Evolutionary conservation across 768 basidiomycete genomes (phyloP).

Genomic region (Gautieria morchelliformis): DNA sequence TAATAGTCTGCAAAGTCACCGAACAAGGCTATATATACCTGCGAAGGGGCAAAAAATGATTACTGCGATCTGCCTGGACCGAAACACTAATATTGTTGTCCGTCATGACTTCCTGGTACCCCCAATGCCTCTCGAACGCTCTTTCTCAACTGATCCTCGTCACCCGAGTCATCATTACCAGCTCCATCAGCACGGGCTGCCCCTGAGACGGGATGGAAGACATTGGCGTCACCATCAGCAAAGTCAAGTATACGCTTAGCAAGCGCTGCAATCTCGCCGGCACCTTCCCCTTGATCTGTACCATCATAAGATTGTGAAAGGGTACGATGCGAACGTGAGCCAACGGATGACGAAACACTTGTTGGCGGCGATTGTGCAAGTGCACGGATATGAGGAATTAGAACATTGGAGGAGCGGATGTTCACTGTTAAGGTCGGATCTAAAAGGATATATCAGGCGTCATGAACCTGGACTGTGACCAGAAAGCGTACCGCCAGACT

Average conservation of each 20-base stretch:
- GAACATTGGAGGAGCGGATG: conserved; percentile 73
- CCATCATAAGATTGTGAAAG: conserved; percentile 67
- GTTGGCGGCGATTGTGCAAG: conserved; percentile 65
- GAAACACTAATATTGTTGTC: neutral
- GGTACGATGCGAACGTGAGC: conserved; percentile 58
- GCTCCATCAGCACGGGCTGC: conserved; percentile 35
- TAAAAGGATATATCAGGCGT: conserved; percentile 18
- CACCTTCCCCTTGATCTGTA: conserved; percentile 79
- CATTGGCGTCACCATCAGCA: conserved; percentile 52
- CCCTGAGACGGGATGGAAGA: conserved; percentile 43
- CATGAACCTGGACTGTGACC: neutral
- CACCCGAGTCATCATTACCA: conserved; percentile 50
- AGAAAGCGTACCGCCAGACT: conserved; percentile 67
- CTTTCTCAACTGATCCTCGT: conserved; percentile 44
- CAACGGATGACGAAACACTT: conserved; percentile 60
- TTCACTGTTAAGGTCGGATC: conserved; percentile 86
- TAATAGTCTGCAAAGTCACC: neutral
- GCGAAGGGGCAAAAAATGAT: neutral
- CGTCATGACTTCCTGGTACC: conserved; percentile 27
- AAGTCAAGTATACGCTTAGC: conserved; percentile 80
- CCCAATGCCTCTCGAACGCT: conserved; percentile 79
- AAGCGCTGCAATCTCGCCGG: conserved; percentile 83
- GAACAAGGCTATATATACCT: neutral
- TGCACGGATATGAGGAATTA: conserved; percentile 80
- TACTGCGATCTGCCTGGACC: neutral